phyloP scores from a whole-genome alignment of 1,284 basidiomycete genomes.

The Cryptococcus sp. region DNA sequence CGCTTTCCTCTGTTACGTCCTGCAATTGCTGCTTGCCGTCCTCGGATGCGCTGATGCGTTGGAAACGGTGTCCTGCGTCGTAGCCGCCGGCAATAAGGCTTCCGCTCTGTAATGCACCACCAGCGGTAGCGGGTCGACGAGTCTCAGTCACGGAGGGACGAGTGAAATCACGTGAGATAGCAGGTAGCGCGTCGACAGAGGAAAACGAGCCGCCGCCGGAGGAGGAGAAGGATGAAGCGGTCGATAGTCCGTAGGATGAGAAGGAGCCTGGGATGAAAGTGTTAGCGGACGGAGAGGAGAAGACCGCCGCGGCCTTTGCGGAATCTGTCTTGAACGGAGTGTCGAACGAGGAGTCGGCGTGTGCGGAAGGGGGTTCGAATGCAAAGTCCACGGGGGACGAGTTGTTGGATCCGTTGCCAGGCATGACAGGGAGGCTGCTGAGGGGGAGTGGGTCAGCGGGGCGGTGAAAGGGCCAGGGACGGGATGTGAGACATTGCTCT shows the following conservation, averaged over 20 bases:
- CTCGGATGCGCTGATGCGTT: constrained; percentile 10
- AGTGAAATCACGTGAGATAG: constrained; percentile 49
- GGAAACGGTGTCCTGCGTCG: constrained; percentile 14
- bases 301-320: not conserved
- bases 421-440: constrained; percentile 10
- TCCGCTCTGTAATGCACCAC: constrained; percentile 35
- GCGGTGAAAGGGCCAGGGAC: constrained; percentile 4
- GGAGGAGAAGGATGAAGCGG: constrained; percentile 39
- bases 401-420: constrained; percentile 18
- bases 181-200: constrained; percentile 42
- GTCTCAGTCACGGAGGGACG: constrained; percentile 40
- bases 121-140: constrained; percentile 47
- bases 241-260: constrained; percentile 15
- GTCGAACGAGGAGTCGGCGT: constrained; percentile 10
- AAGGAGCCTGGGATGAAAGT: constrained; percentile 9
- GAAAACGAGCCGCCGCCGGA: constrained; percentile 34
- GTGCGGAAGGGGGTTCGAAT: constrained; percentile 29
- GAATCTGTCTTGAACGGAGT: constrained; percentile 5
- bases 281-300: not conserved
- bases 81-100: constrained; percentile 17
- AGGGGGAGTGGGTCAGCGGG: constrained; percentile 8
- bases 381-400: constrained; percentile 37
- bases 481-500: not conserved
- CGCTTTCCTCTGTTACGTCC: constrained; percentile 24
- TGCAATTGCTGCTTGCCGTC: constrained; percentile 16